Base-by-base conservation (phyloP, 208 protist species). In the Crithidia expoeki region DNA sequence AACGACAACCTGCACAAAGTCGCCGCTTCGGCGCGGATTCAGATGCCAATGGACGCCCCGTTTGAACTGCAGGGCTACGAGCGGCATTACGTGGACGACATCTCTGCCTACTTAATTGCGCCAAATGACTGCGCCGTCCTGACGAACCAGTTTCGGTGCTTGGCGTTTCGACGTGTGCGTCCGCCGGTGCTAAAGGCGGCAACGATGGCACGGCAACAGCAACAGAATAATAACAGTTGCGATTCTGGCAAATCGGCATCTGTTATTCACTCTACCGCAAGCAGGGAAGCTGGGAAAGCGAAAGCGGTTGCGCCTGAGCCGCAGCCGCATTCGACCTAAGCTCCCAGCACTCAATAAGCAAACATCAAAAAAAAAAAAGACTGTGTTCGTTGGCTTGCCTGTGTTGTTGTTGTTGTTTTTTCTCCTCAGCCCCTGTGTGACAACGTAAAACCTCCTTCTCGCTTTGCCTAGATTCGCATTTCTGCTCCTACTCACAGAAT, bases 31-130 rank as follows among this genome's bases (percentile, higher is more conserved):
- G 69, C 65, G 32, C 79, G 83, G 23, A 71, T 89, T 9, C 77
- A 89, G 64, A 87, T 90, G 79, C 84, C 86, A 19, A 72, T 93
- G 38, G 85, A 91, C 62, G 76, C 89, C 9, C 89, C 89, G 33
- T 62, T 90, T 70, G 74, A 78, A 25, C 28, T 58, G 27, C 89
- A 94, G 60, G 89, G 89, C 34, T 94, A 94, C 62, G 47, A 23
- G 12, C 74, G 80, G 50, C 47, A 61, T 38, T 83, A 85, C 76
- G 61, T 84, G 19, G 89, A 94, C 61, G 81, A 86, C 42, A 72
- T 94, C 52, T 93, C 86, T 0, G 47, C 72, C 19, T 85, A 67
- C 59, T 61, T 93, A 6, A 72, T 94, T 53, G 62, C 69, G 12
- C 71, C 76, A 2, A 93, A 91, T 62, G 89, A 94, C 67, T 84